phyloP scores from a whole-genome alignment of 192 early-diverging fungal species.

The Allomyces macrogynus region DNA sequence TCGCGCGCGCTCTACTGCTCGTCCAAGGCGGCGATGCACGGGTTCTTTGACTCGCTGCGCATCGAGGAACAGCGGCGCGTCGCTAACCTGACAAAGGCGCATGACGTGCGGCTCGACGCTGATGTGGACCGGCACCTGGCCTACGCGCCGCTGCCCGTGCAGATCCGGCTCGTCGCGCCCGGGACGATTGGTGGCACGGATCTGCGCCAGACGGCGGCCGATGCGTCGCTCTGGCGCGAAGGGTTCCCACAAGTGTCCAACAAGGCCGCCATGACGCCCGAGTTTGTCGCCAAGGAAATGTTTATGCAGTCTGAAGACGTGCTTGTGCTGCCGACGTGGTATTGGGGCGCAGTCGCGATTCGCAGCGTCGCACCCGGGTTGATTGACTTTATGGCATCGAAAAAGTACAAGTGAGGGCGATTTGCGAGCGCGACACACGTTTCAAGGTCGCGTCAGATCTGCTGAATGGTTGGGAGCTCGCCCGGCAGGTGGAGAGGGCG shows the following conservation, averaged over 20 bases:
- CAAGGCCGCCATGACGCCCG: neutral
- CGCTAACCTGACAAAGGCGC: no score
- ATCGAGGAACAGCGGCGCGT: slow-evolving; percentile 46
- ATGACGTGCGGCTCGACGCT: no score
- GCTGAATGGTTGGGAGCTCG: no score
- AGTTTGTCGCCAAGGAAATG: neutral
- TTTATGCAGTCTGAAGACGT: neutral
- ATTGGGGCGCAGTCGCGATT: neutral
- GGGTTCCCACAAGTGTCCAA: neutral
- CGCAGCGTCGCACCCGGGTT: neutral
- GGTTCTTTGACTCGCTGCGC: slow-evolving; percentile 59
- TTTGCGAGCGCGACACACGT: no score
- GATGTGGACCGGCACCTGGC: no score
- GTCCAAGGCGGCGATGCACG: slow-evolving; percentile 60
- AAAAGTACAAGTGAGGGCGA: neutral
- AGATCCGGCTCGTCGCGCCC: neutral
- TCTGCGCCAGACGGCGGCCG: neutral
- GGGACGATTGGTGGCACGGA: neutral
- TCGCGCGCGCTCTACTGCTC: slow-evolving; percentile 59
- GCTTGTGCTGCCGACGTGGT: neutral
- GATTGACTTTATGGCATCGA: neutral
- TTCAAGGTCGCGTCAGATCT: no score
- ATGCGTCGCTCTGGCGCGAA: neutral
- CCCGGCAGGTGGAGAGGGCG: no score
- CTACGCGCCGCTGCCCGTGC: neutral